Conservation (phyloP, 2,329 filamentous ascomycete species). For the Penicillium sp. region DNA sequence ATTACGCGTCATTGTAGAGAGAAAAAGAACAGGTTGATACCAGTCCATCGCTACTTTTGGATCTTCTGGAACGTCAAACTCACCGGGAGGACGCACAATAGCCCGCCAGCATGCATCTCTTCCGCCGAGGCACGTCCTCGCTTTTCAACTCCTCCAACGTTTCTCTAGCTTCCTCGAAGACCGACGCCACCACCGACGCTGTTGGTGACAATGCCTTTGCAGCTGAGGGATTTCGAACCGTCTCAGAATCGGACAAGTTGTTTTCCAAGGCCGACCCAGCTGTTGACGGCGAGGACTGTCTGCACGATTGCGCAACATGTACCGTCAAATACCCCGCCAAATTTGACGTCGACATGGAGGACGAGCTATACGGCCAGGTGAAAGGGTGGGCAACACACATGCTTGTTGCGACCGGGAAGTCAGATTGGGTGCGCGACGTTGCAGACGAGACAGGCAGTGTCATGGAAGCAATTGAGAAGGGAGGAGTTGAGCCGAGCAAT, state of each 20-base stretch:
- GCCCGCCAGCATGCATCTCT: conserved; percentile 33
- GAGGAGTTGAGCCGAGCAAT: conserved; percentile 42
- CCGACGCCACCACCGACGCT: conserved; percentile 20
- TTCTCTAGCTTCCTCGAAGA: conserved; percentile 23
- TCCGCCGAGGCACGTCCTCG: conserved; percentile 33
- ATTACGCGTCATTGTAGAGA: not conserved
- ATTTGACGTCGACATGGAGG: conserved; percentile 70
- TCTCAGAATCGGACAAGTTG: conserved; percentile 53
- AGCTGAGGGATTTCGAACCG: conserved; percentile 48
- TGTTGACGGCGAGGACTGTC: conserved; percentile 83
- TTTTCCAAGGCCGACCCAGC: conserved; percentile 75
- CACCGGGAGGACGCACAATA: not conserved
- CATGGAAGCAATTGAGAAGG: conserved; percentile 69
- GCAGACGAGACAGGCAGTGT: conserved; percentile 82
- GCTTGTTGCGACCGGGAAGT: conserved; percentile 91
- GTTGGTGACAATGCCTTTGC: conserved; percentile 20
- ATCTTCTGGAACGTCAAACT: not conserved
- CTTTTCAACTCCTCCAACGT: conserved; percentile 34
- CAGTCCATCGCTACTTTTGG: not conserved
- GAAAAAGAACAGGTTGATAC: not conserved
- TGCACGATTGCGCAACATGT: conserved; percentile 83
- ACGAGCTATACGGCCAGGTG: conserved; percentile 80
- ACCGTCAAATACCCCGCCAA: conserved; percentile 74
- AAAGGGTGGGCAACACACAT: conserved; percentile 88
- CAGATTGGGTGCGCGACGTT: conserved; percentile 90